Percentiles rank a stretch among this genome's conserved stretches.
Conservation (phyloP, 352 stramenopile species). For the Phytophthora fragariae region DNA sequence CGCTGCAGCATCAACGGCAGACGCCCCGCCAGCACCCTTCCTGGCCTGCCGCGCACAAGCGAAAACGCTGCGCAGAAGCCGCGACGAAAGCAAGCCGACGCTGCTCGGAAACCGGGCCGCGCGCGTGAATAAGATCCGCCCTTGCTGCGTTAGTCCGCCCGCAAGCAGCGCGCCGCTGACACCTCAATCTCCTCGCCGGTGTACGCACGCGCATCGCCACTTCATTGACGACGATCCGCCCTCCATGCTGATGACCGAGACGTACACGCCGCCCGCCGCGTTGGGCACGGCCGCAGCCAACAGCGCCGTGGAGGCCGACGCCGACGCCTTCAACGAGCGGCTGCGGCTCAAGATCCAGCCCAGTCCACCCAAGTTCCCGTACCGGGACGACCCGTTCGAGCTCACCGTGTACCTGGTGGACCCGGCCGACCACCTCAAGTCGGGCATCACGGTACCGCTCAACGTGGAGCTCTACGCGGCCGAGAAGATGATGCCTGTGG, state of each 20-base stretch:
- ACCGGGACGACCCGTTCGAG: conserved; percentile 87
- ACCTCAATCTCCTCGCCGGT: conserved; percentile 10
- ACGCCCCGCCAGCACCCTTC: conserved; percentile 33
- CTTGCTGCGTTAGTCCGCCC: conserved; percentile 2
- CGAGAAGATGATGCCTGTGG: conserved; percentile 84
- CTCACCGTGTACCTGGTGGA: conserved; percentile 91
- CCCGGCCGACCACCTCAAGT: conserved; percentile 80
- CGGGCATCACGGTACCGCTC: conserved; percentile 76
- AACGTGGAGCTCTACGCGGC: conserved; percentile 85
- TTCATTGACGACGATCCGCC: conserved; percentile 13
- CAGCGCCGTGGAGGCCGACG: conserved; percentile 53
- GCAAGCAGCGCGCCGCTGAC: neutral
- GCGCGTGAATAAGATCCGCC: conserved; percentile 46
- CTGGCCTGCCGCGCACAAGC: conserved; percentile 37
- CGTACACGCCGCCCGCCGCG: conserved; percentile 48
- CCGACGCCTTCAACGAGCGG: conserved; percentile 64
- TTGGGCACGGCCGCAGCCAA: conserved; percentile 28
- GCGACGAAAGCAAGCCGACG: conserved; percentile 36
- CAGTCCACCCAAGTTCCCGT: conserved; percentile 86
- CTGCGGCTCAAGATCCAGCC: conserved; percentile 88
- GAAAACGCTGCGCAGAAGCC: conserved; percentile 45
- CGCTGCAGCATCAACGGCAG: conserved; percentile 1
- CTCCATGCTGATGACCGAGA: conserved; percentile 78
- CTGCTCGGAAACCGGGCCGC: conserved; percentile 27
- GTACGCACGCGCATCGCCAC: neutral